These are phyloP conservation scores for Colletotrichum paranaense DNA, from an alignment of 2,329 filamentous ascomycete species.

Conservation along the genomic window DNA sequence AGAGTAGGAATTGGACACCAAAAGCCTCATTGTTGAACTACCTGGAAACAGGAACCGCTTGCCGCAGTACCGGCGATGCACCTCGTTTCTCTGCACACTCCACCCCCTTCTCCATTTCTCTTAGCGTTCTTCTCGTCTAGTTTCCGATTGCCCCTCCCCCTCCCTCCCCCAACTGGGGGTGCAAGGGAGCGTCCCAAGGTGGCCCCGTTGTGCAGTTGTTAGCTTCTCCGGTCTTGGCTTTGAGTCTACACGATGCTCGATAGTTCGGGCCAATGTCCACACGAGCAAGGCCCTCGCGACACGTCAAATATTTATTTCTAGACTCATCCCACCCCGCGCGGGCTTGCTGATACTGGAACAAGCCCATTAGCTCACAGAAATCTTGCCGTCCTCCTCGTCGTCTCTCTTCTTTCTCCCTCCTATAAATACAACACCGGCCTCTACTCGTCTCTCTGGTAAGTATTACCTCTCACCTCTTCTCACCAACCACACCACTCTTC, in stretches of 20 bases:
- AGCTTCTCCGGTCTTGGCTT: slow-evolving; percentile 34
- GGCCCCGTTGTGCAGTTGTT: slow-evolving; percentile 19
- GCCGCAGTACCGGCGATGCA: slow-evolving; percentile 6
- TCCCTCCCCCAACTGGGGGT: slow-evolving; percentile 22
- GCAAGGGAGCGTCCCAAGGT: slow-evolving; percentile 14
- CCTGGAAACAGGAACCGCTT: background rate
- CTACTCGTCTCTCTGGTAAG: background rate
- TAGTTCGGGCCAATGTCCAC: slow-evolving; percentile 52
- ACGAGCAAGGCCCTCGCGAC: slow-evolving; percentile 44
- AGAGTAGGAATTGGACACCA: background rate
- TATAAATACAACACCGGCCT: slow-evolving; percentile 45
- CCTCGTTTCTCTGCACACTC: slow-evolving; percentile 9
- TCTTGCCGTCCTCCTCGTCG: slow-evolving; percentile 23
- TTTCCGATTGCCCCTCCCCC: slow-evolving; percentile 23
- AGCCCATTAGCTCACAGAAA: slow-evolving; percentile 50
- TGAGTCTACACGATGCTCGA: slow-evolving; percentile 39
- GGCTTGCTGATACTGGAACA: slow-evolving; percentile 33
- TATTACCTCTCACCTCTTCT: slow-evolving; percentile 2
- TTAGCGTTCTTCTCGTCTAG: slow-evolving; percentile 29
- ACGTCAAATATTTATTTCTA: slow-evolving; percentile 42
- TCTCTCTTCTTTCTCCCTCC: slow-evolving; percentile 36
- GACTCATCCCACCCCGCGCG: slow-evolving; percentile 44
- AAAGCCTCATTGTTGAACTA: background rate
- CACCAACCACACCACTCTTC: slow-evolving; percentile 35
- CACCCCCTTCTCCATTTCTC: slow-evolving; percentile 19